phyloP scores from a whole-genome alignment of 257 asterid species.

The Ballota nigra region DNA sequence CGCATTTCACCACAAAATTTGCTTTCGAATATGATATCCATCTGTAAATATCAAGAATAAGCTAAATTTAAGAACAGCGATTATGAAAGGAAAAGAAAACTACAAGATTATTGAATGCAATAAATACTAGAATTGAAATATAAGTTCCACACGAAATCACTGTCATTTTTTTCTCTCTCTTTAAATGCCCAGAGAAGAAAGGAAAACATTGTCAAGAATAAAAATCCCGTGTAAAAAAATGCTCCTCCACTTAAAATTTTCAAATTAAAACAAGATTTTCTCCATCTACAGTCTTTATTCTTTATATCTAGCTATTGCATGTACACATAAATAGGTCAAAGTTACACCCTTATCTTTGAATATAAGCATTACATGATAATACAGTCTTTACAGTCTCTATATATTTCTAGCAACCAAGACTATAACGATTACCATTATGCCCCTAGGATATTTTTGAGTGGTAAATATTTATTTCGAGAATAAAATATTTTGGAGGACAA shows the following conservation, averaged over 20 bases:
- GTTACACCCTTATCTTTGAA: neutral
- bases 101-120: neutral
- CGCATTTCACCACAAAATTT: conserved; percentile 74
- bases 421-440: neutral
- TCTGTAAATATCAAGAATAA: conserved; percentile 41
- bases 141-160: neutral
- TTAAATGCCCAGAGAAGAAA: neutral
- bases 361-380: neutral
- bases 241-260: neutral
- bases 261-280: neutral
- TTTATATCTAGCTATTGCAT: neutral
- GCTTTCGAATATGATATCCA: conserved; percentile 59
- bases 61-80: conserved; percentile 12
- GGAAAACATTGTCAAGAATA: neutral
- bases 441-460: neutral
- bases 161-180: neutral
- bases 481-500: neutral
- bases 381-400: neutral
- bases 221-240: neutral
- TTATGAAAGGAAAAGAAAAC: neutral
- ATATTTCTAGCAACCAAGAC: neutral
- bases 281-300: neutral
- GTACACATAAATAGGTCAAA: neutral
- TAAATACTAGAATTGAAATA: too few relatives aligned
- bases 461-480: neutral